Percentiles rank a stretch among this genome's conserved stretches.
Conservation (phyloP, 2,329 filamentous ascomycete genomes). For the Cordyceps tenuipes region DNA sequence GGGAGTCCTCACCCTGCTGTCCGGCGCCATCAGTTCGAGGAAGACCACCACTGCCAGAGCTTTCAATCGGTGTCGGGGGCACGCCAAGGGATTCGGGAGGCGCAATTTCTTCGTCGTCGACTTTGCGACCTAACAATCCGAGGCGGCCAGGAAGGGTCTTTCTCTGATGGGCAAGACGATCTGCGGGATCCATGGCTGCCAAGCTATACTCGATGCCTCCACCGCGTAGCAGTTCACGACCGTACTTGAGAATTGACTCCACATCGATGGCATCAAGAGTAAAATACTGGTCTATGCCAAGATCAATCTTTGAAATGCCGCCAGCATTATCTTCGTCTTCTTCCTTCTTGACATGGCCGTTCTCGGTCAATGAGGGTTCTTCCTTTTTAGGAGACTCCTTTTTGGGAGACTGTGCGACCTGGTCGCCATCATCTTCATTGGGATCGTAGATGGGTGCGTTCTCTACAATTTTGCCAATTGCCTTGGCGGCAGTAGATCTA, state of each 20-base stretch:
- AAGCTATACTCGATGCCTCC: slow-evolving; percentile 80
- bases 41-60: slow-evolving; percentile 24
- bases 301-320: slow-evolving; percentile 15
- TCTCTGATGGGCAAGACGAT: slow-evolving; percentile 78
- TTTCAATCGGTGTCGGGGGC: slow-evolving; percentile 38
- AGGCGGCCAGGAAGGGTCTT: slow-evolving; percentile 76
- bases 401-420: slow-evolving; percentile 40
- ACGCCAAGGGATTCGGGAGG: slow-evolving; percentile 36
- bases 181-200: slow-evolving; percentile 70
- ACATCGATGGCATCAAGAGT: slow-evolving; percentile 70
- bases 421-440: slow-evolving; percentile 65
- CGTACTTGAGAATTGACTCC: slow-evolving; percentile 68
- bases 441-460: slow-evolving; percentile 85
- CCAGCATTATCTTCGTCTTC: slow-evolving; percentile 40
- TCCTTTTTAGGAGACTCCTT: slow-evolving; percentile 38
- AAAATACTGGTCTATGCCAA: slow-evolving; percentile 55
- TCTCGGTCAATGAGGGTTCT: slow-evolving; percentile 26
- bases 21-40: slow-evolving; percentile 28
- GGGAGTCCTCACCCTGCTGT: slow-evolving; percentile 52
- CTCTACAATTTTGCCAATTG: slow-evolving; percentile 86
- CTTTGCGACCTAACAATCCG: slow-evolving; percentile 74
- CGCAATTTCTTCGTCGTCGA: slow-evolving; percentile 72
- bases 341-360: slow-evolving; percentile 45
- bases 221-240: slow-evolving; percentile 75
- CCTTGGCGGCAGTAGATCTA: slow-evolving; percentile 83